Evolutionary conservation across 257 asterid species (phyloP).

Genomic region (Henckelia pumila): DNA sequence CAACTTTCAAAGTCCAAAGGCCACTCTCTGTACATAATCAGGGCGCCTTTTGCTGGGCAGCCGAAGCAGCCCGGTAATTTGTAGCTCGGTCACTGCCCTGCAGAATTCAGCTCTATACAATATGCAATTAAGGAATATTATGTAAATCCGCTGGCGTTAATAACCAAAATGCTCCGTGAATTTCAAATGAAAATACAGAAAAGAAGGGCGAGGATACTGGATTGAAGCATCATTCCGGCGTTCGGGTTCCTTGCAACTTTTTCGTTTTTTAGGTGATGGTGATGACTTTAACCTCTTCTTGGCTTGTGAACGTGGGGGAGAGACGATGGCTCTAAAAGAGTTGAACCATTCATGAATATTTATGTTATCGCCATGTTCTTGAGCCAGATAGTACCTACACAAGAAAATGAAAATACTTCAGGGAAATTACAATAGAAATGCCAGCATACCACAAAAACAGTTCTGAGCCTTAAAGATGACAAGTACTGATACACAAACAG

Average conservation of each 20-base stretch:
- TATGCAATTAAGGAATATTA: slow-evolving; percentile 43
- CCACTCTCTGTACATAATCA: slow-evolving; percentile 87
- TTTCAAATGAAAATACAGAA: background rate
- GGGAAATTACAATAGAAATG: background rate
- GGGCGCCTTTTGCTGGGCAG: slow-evolving; percentile 96
- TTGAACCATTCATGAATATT: slow-evolving; percentile 91
- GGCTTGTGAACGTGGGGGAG: slow-evolving; percentile 34
- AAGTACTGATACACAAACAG: background rate
- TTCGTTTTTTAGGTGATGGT: slow-evolving; percentile 75
- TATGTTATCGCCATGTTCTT: slow-evolving; percentile 94
- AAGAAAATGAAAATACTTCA: slow-evolving; percentile 16
- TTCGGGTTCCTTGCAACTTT: slow-evolving; percentile 31
- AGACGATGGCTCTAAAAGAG: slow-evolving; percentile 64
- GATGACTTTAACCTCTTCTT: slow-evolving; percentile 49
- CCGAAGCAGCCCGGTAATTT: slow-evolving; percentile 82
- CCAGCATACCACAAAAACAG: too few species aligned
- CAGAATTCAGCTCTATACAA: slow-evolving; percentile 79
- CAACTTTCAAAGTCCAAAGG: slow-evolving; percentile 64
- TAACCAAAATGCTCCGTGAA: background rate
- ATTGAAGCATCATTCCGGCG: slow-evolving; percentile 55
- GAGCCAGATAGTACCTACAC: slow-evolving; percentile 77
- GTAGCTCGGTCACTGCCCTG: slow-evolving; percentile 86
- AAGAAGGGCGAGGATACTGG: slow-evolving; percentile 69
- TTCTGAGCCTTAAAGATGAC: slow-evolving; percentile 6
- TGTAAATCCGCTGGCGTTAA: background rate